Percentiles rank a stretch among this genome's conserved stretches.
These are phyloP conservation scores for Lachnellula subtilissima DNA, from an alignment of 2,329 filamentous ascomycete species.

Conservation along the genomic window DNA sequence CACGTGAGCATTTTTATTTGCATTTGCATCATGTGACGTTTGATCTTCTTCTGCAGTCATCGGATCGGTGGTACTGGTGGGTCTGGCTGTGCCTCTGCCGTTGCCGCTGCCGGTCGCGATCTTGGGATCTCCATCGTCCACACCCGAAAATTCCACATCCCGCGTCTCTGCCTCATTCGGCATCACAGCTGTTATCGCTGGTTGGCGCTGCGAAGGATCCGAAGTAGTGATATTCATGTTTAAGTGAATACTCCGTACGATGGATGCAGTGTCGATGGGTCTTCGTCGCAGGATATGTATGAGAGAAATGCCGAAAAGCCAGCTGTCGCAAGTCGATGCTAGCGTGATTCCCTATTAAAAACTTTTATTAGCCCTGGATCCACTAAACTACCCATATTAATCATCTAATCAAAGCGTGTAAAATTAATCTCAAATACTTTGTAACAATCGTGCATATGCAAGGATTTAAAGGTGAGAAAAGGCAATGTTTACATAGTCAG, in stretches of 20 bases:
- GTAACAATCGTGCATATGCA: neutral
- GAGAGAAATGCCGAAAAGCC: neutral
- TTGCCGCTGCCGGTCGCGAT: neutral
- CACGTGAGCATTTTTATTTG: no score
- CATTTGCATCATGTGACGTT: neutral
- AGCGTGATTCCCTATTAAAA: conserved; percentile 1
- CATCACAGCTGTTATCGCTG: neutral
- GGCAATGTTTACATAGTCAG: neutral
- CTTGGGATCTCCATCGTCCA: neutral
- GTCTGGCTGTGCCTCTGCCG: neutral
- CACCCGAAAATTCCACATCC: neutral
- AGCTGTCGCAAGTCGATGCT: neutral
- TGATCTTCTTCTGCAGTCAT: neutral
- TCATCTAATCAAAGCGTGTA: neutral
- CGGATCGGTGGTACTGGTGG: neutral
- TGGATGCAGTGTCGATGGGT: neutral
- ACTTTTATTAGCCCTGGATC: neutral
- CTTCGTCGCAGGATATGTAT: neutral
- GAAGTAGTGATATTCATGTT: neutral
- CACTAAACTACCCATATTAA: neutral
- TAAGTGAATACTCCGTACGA: neutral
- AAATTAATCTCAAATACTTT: no score
- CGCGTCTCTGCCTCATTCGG: neutral
- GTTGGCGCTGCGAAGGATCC: neutral
- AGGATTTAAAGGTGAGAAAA: neutral